Percentiles rank a stretch among this genome's conserved stretches.
These are phyloP conservation scores for Citrus maxima DNA, from an alignment of 345 rosid species.

Conservation along the genomic window DNA sequence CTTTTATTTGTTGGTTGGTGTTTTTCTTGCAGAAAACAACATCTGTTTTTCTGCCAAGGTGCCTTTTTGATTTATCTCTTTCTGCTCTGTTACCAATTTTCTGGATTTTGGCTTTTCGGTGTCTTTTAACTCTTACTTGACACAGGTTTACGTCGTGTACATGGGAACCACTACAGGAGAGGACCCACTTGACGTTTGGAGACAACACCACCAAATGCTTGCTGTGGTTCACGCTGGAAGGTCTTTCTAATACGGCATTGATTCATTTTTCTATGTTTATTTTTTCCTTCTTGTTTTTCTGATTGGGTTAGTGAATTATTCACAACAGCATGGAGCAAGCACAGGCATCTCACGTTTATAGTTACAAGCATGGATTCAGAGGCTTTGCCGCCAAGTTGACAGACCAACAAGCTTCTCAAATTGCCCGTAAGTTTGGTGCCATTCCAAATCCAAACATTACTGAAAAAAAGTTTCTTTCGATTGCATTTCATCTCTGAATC, in stretches of 20 bases:
- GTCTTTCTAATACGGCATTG: constrained; percentile 6
- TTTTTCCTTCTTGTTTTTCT: background rate
- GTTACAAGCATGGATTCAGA: constrained; percentile 41
- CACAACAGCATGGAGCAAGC: constrained; percentile 39
- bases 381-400: constrained; percentile 53
- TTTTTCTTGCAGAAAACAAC: constrained; percentile 13
- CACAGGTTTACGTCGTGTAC: constrained; percentile 46
- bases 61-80: background rate
- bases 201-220: constrained; percentile 35
- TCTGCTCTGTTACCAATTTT: background rate
- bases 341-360: constrained; percentile 40
- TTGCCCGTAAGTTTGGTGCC: constrained; percentile 28
- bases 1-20: constrained; percentile 15
- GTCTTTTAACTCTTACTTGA: background rate
- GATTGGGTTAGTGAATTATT: background rate
- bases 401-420: constrained; percentile 39
- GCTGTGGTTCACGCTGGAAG: constrained; percentile 48
- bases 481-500: background rate
- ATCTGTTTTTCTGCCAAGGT: constrained; percentile 32
- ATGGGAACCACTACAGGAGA: constrained; percentile 35
- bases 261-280: no score
- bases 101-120: background rate
- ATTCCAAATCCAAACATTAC: background rate
- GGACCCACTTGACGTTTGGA: constrained; percentile 23
- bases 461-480: background rate